These are phyloP conservation scores for Ophiocordyceps camponoti-rufipedis DNA, from an alignment of 2,329 filamentous ascomycete genomes.

Conservation along the genomic window DNA sequence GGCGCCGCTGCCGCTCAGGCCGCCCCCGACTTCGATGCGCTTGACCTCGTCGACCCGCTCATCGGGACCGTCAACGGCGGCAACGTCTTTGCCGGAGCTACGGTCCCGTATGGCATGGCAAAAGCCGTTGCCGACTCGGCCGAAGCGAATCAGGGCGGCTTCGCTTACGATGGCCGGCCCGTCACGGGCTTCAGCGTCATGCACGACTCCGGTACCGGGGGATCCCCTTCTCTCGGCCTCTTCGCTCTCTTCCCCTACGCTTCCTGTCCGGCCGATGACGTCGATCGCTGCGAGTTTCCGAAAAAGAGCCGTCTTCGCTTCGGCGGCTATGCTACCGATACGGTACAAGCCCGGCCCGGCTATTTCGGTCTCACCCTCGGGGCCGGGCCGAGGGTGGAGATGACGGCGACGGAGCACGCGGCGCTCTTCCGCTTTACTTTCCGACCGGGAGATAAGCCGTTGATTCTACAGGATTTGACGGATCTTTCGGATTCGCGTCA, in stretches of 20 bases:
- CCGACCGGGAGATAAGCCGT: constrained; percentile 22
- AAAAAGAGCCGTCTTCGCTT: constrained; percentile 22
- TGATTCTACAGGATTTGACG: constrained; percentile 47
- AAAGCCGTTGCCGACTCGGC: constrained; percentile 34
- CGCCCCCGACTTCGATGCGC: constrained; percentile 6
- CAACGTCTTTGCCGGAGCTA: constrained; percentile 25
- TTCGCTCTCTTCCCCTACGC: constrained; percentile 55
- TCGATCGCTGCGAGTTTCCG: constrained; percentile 43
- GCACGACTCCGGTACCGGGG: constrained; percentile 41
- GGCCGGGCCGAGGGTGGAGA: constrained; percentile 41
- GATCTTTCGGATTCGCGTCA: constrained; percentile 44
- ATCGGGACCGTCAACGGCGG: constrained; percentile 15
- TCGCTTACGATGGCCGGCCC: constrained; percentile 28
- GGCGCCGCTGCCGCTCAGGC: neutral
- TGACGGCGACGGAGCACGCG: constrained; percentile 48
- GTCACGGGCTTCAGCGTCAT: constrained; percentile 38
- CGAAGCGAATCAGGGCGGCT: constrained; percentile 36
- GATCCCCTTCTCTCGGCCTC: constrained; percentile 47
- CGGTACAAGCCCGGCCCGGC: constrained; percentile 39
- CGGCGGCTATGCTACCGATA: constrained; percentile 28
- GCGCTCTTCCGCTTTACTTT: constrained; percentile 51
- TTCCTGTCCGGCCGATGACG: constrained; percentile 38
- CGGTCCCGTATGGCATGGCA: constrained; percentile 29
- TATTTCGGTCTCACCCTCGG: constrained; percentile 45
- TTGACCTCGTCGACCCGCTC: constrained; percentile 17